These are phyloP conservation scores for Phaffomyces opuntiae DNA, from an alignment of 805 yeast genomes.

Conservation along the genomic window DNA sequence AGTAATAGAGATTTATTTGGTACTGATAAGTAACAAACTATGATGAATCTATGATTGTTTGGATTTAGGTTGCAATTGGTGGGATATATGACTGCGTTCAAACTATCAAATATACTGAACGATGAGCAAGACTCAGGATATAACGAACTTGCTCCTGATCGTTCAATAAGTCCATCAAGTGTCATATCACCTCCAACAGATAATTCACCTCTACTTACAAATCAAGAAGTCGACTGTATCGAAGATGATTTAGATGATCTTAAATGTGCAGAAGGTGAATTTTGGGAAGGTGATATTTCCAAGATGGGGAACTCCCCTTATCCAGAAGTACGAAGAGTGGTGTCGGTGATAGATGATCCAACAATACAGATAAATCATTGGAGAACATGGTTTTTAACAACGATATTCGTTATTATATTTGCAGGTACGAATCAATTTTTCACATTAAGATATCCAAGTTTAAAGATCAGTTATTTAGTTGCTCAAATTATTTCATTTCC, in stretches of 20 bases:
- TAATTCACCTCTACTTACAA: conserved; percentile 3
- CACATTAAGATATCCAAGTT: conserved; percentile 44
- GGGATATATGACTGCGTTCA: neutral
- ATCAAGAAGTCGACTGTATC: neutral
- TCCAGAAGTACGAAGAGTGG: conserved; percentile 59
- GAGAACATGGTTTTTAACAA: conserved; percentile 47
- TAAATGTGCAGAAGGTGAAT: conserved; percentile 2
- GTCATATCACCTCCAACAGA: neutral
- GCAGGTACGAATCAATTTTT: conserved; percentile 53
- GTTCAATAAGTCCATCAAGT: neutral
- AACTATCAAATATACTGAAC: neutral
- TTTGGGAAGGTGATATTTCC: conserved; percentile 21
- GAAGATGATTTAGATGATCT: conserved; percentile 10
- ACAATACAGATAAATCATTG: conserved; percentile 42
- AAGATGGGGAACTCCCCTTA: conserved; percentile 41
- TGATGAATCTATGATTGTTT: too few relatives aligned
- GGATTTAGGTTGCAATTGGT: too few relatives aligned
- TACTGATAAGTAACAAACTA: too few relatives aligned
- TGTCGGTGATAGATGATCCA: conserved; percentile 46
- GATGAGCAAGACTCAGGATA: neutral
- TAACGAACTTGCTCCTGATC: neutral
- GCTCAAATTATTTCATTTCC: conserved; percentile 59
- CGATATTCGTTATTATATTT: conserved; percentile 45
- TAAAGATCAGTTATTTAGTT: conserved; percentile 44
- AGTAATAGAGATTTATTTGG: too few relatives aligned